These are phyloP conservation scores for Botrytis sinoallii DNA, from an alignment of 2,329 filamentous ascomycete species.

Conservation along the genomic window DNA sequence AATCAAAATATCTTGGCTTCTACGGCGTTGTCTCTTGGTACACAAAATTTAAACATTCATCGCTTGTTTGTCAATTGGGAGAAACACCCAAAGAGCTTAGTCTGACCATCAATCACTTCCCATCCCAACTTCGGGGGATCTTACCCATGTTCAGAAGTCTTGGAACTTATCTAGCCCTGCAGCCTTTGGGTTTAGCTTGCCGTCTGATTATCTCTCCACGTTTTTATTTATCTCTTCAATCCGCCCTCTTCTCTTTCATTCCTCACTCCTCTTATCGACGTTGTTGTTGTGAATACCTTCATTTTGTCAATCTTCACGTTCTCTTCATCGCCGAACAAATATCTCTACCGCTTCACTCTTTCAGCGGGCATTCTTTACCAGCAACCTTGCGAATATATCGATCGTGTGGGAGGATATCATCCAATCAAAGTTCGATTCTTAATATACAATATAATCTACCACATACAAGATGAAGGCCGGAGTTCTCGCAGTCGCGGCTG, in stretches of 20 bases:
- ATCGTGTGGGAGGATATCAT: not conserved
- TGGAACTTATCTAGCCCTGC: not conserved
- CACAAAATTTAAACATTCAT: slow-evolving; percentile 14
- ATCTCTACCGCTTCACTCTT: slow-evolving; percentile 75
- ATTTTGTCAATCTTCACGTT: slow-evolving; percentile 49
- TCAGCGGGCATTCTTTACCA: slow-evolving; percentile 69
- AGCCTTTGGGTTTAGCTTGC: slow-evolving; percentile 1
- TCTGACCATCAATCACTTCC: slow-evolving; percentile 5
- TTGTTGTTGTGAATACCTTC: slow-evolving; percentile 21
- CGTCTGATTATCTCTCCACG: slow-evolving; percentile 7
- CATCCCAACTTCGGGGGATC: slow-evolving; percentile 11
- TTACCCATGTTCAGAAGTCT: slow-evolving; percentile 12
- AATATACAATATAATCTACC: slow-evolving; percentile 27
- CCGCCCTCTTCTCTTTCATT: slow-evolving; percentile 32
- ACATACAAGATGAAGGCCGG: slow-evolving; percentile 69
- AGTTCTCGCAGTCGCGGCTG: slow-evolving; percentile 62
- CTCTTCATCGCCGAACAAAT: slow-evolving; percentile 48
- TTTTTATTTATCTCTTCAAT: slow-evolving; percentile 13
- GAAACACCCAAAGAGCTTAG: not conserved
- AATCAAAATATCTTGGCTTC: slow-evolving; percentile 10
- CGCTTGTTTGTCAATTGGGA: not conserved
- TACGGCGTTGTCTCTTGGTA: not conserved
- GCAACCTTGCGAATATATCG: slow-evolving; percentile 23
- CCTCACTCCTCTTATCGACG: slow-evolving; percentile 19
- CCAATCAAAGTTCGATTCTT: slow-evolving; percentile 11